phyloP scores from a whole-genome alignment of 2,329 filamentous ascomycete species.

The Dichotomopilus funicola region DNA sequence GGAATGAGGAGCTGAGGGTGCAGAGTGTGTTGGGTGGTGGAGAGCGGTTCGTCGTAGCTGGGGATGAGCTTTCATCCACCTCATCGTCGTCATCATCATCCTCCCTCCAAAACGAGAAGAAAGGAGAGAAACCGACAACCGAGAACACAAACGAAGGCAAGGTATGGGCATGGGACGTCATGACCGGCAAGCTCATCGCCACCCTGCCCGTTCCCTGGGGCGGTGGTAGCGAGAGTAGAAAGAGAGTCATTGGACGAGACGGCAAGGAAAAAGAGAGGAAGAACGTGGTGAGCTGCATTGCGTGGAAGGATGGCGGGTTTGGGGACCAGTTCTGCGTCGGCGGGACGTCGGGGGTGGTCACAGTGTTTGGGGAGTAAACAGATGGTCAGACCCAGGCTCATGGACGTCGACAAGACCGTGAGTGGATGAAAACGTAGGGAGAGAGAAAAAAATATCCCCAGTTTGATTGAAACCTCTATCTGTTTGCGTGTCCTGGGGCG shows the following conservation, averaged over 20 bases:
- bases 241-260: slow-evolving; percentile 50
- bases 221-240: slow-evolving; percentile 39
- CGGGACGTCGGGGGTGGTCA: slow-evolving; percentile 59
- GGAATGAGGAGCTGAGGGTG: slow-evolving; percentile 67
- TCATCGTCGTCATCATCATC: no score
- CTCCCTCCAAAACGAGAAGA: slow-evolving; percentile 24
- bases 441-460: background rate
- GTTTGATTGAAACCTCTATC: no score
- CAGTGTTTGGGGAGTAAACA: slow-evolving; percentile 45
- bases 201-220: slow-evolving; percentile 55
- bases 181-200: slow-evolving; percentile 63
- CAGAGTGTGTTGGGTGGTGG: slow-evolving; percentile 67
- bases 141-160: slow-evolving; percentile 48
- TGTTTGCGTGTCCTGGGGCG: no score
- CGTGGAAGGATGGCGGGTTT: slow-evolving; percentile 56
- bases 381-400: background rate
- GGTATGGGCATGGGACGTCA: slow-evolving; percentile 76
- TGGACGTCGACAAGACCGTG: background rate
- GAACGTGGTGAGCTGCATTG: slow-evolving; percentile 56
- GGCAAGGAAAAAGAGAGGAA: slow-evolving; percentile 53
- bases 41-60: slow-evolving; percentile 72
- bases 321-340: slow-evolving; percentile 60
- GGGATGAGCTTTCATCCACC: slow-evolving; percentile 56
- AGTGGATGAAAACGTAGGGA: background rate
- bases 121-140: no score